A percentile compares a stretch with the other conserved stretches of the same genome.
These are phyloP conservation scores for Vicia faba DNA, from an alignment of 306 rosid genomes.

Conservation along the genomic window DNA sequence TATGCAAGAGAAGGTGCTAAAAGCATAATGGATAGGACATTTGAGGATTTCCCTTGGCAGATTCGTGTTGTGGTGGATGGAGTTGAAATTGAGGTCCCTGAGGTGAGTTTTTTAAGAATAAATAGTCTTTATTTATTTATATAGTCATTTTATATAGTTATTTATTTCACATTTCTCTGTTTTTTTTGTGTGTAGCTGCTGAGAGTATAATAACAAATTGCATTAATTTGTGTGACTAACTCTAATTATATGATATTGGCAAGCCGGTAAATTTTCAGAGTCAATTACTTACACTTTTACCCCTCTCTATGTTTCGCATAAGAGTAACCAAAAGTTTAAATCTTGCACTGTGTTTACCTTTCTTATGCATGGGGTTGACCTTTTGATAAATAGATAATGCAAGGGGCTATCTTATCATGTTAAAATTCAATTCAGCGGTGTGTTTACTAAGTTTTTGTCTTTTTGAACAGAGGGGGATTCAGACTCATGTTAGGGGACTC, in stretches of 20 bases:
- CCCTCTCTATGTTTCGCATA: constrained; percentile 5
- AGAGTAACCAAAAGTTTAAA: constrained; percentile 1
- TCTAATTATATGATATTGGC: constrained; percentile 17
- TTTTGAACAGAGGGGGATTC: constrained; percentile 8
- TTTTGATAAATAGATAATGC: constrained; percentile 8
- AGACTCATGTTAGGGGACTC: constrained; percentile 1
- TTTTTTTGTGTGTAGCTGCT: constrained; percentile 4
- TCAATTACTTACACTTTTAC: constrained; percentile 9
- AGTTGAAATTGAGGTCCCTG: constrained; percentile 98
- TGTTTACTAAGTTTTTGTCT: constrained; percentile 4
- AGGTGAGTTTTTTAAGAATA: constrained; percentile 53
- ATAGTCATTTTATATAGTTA: not conserved
- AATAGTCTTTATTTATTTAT: constrained; percentile 26
- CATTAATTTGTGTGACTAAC: constrained; percentile 19
- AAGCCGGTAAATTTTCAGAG: constrained; percentile 6
- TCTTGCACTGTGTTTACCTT: constrained; percentile 14
- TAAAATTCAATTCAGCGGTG: constrained; percentile 7
- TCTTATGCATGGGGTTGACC: constrained; percentile 5
- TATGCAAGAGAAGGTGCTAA: constrained; percentile 99
- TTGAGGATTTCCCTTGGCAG: constrained; percentile 93
- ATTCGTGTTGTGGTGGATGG: constrained; percentile 95
- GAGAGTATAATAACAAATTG: not conserved
- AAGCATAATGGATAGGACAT: constrained; percentile 93
- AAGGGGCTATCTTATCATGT: constrained; percentile 1
- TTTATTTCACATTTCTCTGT: constrained; percentile 1